Conservation (phyloP, 2,329 filamentous ascomycete genomes). For the Fusarium bulbicola region DNA sequence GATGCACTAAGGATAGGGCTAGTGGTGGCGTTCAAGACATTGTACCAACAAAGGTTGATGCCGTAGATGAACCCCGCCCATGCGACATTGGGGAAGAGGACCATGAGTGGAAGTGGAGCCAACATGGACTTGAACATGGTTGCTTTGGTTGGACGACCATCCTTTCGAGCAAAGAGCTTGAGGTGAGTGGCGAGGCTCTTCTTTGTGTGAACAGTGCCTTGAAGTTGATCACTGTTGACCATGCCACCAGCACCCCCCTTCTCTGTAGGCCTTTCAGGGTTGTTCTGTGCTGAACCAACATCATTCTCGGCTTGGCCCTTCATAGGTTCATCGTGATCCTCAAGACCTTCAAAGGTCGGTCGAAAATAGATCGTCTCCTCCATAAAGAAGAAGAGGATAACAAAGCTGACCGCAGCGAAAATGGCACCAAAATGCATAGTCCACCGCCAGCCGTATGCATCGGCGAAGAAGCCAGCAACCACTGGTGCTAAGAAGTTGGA, state of each 20-base stretch:
- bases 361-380: not conserved
- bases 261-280: accelerated
- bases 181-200: not conserved
- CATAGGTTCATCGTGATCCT: not conserved
- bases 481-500: not conserved
- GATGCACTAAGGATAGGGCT: not conserved
- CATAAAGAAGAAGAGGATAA: not conserved
- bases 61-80: constrained; percentile 3
- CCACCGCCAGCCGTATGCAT: not conserved
- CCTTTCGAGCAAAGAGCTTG: not conserved
- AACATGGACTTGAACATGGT: not conserved
- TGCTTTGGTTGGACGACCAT: not conserved
- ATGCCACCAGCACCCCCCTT: not conserved
- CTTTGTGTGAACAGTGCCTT: not conserved
- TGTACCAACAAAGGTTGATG: not conserved
- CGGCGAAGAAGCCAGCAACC: not conserved
- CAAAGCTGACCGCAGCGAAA: not conserved
- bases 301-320: not conserved
- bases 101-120: not conserved
- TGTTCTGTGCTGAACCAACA: not conserved
- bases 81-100: not conserved
- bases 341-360: not conserved
- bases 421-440: not conserved
- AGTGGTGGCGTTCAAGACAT: not conserved
- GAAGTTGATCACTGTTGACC: not conserved